Evolutionary conservation across 176 grass and related monocot genomes (phyloP).

Genomic region (Triticum aestivum): IWGSC_CS_RefSeq_v2.1 NC_057811.1:423687843-423688342

Average conservation of each 20-base stretch:
- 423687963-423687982: not conserved
- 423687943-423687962: too few relatives aligned
- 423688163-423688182: not conserved
- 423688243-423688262: not conserved
- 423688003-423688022: not conserved
- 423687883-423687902: not conserved
- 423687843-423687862: not conserved
- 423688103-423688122: not conserved
- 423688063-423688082: not conserved
- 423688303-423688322: too few relatives aligned
- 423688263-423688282: too few relatives aligned
- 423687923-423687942: too few relatives aligned
- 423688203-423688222: too few relatives aligned
- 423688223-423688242: not conserved
- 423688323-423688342: not conserved
- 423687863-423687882: not conserved
- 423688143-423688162: slow-evolving; percentile 9
- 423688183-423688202: not conserved
- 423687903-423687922: not conserved
- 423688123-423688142: not conserved
- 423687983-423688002: not conserved
- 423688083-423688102: slow-evolving; percentile 12
- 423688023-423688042: too few relatives aligned
- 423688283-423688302: too few relatives aligned
- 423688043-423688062: not conserved